These are phyloP conservation scores for Ophiostoma triangulosporum DNA, from an alignment of 2,329 filamentous ascomycete species.

Conservation along the genomic window DNA sequence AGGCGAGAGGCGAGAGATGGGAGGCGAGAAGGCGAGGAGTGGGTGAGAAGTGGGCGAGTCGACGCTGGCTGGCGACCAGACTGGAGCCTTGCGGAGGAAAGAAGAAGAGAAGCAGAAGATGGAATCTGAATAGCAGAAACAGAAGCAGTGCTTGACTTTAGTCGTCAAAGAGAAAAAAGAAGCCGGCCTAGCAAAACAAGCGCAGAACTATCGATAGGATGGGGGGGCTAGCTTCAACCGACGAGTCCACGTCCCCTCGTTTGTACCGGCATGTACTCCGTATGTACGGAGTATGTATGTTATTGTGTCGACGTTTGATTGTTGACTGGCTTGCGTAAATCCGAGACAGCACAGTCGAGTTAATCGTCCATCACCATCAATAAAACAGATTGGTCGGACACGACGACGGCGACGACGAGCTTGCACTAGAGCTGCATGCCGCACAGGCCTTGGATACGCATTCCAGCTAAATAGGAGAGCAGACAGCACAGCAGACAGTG, in stretches of 20 bases:
- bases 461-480: neutral
- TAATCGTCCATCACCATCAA: neutral
- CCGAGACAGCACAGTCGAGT: neutral
- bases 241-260: neutral
- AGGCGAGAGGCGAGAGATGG: too few species aligned
- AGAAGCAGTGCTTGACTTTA: too few species aligned
- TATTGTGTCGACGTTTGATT: too few species aligned
- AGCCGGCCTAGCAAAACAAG: neutral
- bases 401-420: neutral
- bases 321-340: neutral
- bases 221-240: neutral
- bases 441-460: neutral
- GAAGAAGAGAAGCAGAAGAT: neutral
- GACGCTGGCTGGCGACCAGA: neutral
- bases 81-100: neutral
- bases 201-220: neutral
- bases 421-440: neutral
- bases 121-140: neutral
- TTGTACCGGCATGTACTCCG: too few species aligned
- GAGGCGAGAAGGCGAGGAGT: neutral
- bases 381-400: neutral
- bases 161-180: neutral
- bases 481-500: neutral
- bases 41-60: neutral
- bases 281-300: too few species aligned